Conservation (phyloP, 192 early-diverging fungal genomes). For the Backusella morwellensis region DNA sequence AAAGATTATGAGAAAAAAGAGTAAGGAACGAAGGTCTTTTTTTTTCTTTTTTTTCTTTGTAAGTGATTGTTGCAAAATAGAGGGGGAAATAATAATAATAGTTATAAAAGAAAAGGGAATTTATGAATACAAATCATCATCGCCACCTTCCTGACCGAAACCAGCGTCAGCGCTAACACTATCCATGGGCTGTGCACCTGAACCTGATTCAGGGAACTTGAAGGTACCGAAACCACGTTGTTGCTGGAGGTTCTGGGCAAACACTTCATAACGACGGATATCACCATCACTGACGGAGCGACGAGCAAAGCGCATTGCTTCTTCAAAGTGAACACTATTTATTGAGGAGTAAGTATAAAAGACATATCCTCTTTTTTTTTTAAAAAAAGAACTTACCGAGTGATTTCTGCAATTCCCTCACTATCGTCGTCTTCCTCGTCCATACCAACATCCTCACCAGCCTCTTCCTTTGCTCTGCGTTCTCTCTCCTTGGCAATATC, state of each 20-base stretch:
- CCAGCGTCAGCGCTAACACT: conserved; percentile 37
- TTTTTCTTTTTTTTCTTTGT: neutral
- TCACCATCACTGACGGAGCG: conserved; percentile 94
- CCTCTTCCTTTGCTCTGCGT: conserved; percentile 63
- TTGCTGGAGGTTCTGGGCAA: conserved; percentile 97
- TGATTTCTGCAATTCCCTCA: conserved; percentile 92
- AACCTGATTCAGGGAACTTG: conserved; percentile 85
- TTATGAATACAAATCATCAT: conserved; percentile 86
- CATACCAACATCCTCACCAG: conserved; percentile 76
- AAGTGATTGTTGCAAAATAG: neutral
- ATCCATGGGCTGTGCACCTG: conserved; percentile 13
- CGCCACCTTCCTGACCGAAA: conserved; percentile 67
- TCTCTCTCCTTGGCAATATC: conserved; percentile 76
- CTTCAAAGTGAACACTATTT: conserved; percentile 85
- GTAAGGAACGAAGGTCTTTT: neutral
- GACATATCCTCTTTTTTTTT: neutral
- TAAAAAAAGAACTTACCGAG: conserved; percentile 30
- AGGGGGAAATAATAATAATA: neutral
- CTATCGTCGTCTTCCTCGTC: conserved; percentile 60
- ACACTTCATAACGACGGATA: conserved; percentile 98
- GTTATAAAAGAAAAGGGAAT: neutral
- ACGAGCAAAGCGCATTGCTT: conserved; percentile 96
- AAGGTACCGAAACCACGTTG: conserved; percentile 91
- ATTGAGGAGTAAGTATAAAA: conserved; percentile 5
- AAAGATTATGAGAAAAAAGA: neutral